phyloP scores from a whole-genome alignment of 2,329 filamentous ascomycete species.

The Aspergillus eucalypticola region DNA sequence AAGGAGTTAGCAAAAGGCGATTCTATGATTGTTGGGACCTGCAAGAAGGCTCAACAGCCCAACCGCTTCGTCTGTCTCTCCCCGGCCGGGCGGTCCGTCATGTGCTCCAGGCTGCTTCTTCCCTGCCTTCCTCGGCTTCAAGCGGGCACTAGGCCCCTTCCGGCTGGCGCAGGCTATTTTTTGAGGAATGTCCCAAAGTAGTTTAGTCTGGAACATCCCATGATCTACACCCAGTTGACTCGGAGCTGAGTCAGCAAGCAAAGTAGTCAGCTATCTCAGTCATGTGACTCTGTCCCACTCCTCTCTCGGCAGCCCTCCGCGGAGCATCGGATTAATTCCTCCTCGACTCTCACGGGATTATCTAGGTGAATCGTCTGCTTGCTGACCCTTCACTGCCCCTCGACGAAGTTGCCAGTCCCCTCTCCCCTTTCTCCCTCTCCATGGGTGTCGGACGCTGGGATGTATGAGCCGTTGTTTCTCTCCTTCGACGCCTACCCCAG shows the following conservation, averaged over 20 bases:
- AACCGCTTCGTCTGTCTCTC: constrained; percentile 13
- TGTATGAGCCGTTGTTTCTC: constrained; percentile 49
- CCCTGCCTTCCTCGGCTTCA: constrained; percentile 7
- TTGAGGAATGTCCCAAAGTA: background rate
- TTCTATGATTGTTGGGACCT: constrained; percentile 17
- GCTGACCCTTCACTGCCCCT: background rate
- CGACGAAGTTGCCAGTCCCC: constrained; percentile 9
- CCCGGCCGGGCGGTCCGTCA: constrained; percentile 5
- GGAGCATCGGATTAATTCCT: constrained; percentile 9
- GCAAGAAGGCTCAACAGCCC: constrained; percentile 20
- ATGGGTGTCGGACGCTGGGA: constrained; percentile 44
- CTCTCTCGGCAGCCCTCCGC: constrained; percentile 9
- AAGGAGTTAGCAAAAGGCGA: constrained; percentile 5
- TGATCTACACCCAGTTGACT: background rate
- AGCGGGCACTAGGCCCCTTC: constrained; percentile 8
- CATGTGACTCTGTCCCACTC: constrained; percentile 6
- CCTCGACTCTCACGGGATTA: background rate
- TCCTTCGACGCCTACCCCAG: constrained; percentile 49
- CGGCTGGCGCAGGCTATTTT: background rate
- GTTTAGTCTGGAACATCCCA: background rate
- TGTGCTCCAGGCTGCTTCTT: constrained; percentile 5
- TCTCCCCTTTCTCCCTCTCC: constrained; percentile 19
- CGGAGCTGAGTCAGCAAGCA: constrained; percentile 5
- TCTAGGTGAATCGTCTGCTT: background rate
- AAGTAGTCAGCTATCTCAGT: background rate